phyloP scores from a whole-genome alignment of 805 yeast species.

The Wickerhamiella sorbophila region DNA sequence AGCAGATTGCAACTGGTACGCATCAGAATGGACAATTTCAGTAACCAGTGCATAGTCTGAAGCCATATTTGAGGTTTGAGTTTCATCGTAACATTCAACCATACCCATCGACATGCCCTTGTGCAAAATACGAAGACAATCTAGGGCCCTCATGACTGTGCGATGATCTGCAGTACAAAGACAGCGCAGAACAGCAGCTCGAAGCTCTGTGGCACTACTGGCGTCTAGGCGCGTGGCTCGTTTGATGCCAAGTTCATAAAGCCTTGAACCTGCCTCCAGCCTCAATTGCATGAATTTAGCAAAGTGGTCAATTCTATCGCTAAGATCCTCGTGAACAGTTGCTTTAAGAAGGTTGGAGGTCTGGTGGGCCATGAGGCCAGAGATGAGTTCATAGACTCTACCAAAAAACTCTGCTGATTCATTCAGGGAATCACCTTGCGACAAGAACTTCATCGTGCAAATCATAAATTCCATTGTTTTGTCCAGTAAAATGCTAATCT shows the following conservation, averaged over 20 bases:
- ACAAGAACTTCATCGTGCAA: not conserved
- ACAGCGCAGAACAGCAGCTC: constrained; percentile 1
- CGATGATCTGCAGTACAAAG: constrained; percentile 1
- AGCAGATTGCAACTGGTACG: not conserved
- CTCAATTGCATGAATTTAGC: constrained; percentile 1
- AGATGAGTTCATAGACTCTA: not conserved
- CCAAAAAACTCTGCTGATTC: not conserved
- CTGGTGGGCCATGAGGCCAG: not conserved
- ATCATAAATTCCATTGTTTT: not conserved
- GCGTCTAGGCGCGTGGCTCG: not conserved
- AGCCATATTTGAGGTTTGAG: not conserved
- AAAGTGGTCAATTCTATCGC: not conserved
- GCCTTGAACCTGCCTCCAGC: constrained; percentile 1
- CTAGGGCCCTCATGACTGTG: constrained; percentile 1
- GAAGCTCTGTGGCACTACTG: not conserved
- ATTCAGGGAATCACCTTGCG: not conserved
- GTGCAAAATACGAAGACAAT: constrained; percentile 2
- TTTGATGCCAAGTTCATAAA: not conserved
- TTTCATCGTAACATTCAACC: not conserved
- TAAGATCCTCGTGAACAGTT: not conserved
- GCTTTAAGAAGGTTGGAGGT: not conserved
- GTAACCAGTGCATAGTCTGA: constrained; percentile 1
- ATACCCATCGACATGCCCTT: not conserved
- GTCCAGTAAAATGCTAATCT: not conserved
- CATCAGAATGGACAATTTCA: constrained; percentile 1